phyloP scores from a whole-genome alignment of 208 protist genomes.

The Leishmania tropica region DNA sequence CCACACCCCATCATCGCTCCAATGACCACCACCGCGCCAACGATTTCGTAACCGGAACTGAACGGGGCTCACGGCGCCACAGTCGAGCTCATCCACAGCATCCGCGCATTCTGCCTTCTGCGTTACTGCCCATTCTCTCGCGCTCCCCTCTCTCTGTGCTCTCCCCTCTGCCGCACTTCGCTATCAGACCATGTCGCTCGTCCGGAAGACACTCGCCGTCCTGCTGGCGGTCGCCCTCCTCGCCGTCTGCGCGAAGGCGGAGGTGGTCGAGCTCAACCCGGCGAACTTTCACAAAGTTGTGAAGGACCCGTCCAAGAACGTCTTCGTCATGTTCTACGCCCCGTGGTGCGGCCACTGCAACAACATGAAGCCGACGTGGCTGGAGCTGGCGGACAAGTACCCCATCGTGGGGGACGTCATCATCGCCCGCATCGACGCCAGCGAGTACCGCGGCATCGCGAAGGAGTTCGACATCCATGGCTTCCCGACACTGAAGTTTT shows the following conservation, averaged over 20 bases:
- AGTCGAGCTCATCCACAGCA: not conserved
- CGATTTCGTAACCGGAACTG: not conserved
- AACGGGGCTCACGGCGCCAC: not conserved
- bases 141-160: not conserved
- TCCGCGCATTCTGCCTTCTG: no score
- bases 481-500: slow-evolving; percentile 91
- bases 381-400: slow-evolving; percentile 65
- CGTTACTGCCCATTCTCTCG: no score
- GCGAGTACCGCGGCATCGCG: slow-evolving; percentile 48
- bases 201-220: slow-evolving; percentile 20
- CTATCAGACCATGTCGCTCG: slow-evolving; percentile 9
- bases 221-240: slow-evolving; percentile 27
- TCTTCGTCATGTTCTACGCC: slow-evolving; percentile 97
- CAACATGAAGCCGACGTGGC: slow-evolving; percentile 87
- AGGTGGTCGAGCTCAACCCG: slow-evolving; percentile 70
- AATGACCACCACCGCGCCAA: not conserved
- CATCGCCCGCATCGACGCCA: slow-evolving; percentile 83
- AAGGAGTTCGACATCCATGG: slow-evolving; percentile 57
- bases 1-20: not conserved
- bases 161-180: not conserved
- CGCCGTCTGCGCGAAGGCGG: slow-evolving; percentile 30
- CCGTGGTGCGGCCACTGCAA: slow-evolving; percentile 98
- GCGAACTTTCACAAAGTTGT: slow-evolving; percentile 84
- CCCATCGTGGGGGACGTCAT: slow-evolving; percentile 47
- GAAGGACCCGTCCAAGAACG: slow-evolving; percentile 85